Conservation (phyloP, 2,329 filamentous ascomycete genomes). For the Rhynchosporium graminicola region DNA sequence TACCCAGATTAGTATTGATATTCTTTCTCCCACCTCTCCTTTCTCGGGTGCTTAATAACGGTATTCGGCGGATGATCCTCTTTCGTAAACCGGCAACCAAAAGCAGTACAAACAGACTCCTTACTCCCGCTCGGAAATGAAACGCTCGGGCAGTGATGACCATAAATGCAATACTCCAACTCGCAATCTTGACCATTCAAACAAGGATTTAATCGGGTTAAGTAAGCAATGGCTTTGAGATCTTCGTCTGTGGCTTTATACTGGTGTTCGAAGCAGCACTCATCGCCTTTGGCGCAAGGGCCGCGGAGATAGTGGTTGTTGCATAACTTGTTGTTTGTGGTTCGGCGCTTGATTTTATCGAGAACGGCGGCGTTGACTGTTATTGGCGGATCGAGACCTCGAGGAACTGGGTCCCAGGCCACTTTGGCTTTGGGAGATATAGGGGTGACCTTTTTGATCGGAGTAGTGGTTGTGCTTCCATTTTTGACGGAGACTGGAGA, state of each 20-base stretch:
- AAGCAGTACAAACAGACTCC: slow-evolving; percentile 53
- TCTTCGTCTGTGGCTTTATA: slow-evolving; percentile 56
- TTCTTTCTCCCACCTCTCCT: slow-evolving; percentile 33
- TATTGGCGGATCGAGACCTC: slow-evolving; percentile 57
- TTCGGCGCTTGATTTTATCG: slow-evolving; percentile 58
- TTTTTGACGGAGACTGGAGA: slow-evolving; percentile 30
- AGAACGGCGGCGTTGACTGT: slow-evolving; percentile 48
- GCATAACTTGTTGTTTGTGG: slow-evolving; percentile 58
- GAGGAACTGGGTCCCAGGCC: slow-evolving; percentile 55
- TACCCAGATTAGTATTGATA: slow-evolving; percentile 12
- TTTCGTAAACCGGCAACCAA: slow-evolving; percentile 56
- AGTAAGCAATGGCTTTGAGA: slow-evolving; percentile 54
- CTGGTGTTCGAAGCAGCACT: slow-evolving; percentile 59
- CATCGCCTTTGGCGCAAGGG: slow-evolving; percentile 55
- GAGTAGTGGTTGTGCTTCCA: slow-evolving; percentile 13
- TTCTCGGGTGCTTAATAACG: slow-evolving; percentile 36
- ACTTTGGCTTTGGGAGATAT: slow-evolving; percentile 21
- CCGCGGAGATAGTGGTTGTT: slow-evolving; percentile 63
- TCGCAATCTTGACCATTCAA: slow-evolving; percentile 59
- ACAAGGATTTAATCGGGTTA: slow-evolving; percentile 60
- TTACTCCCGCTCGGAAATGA: slow-evolving; percentile 25
- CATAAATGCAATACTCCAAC: slow-evolving; percentile 60
- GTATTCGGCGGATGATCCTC: slow-evolving; percentile 60
- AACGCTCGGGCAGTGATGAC: slow-evolving; percentile 51
- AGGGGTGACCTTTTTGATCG: slow-evolving; percentile 22